A percentile compares a stretch with the other conserved stretches of the same genome.
phyloP scores from a whole-genome alignment of 2,329 filamentous ascomycete species.

The Penicillium sp. region DNA sequence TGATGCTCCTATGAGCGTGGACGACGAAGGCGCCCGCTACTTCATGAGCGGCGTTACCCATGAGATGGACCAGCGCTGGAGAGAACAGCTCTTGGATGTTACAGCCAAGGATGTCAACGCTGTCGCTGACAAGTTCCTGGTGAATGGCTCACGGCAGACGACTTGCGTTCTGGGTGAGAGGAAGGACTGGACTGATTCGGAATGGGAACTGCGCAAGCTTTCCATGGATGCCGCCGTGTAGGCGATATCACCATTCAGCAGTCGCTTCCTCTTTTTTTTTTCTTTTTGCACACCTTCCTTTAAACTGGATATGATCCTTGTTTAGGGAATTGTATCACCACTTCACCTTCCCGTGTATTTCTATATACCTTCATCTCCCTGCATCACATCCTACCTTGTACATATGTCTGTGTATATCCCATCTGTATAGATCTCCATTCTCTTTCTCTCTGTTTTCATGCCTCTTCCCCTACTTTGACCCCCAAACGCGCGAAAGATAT shows the following conservation, averaged over 20 bases:
- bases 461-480: background rate
- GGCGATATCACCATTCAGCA: background rate
- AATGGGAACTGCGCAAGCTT: constrained; percentile 78
- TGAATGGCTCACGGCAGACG: constrained; percentile 62
- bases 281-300: background rate
- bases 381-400: constrained; percentile 19
- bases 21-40: constrained; percentile 77
- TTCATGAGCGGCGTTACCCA: constrained; percentile 84
- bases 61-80: constrained; percentile 80
- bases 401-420: constrained; percentile 25
- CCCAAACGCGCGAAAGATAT: constrained; percentile 25
- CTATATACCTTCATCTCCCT: constrained; percentile 8
- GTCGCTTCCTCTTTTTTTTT: background rate
- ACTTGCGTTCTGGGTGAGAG: constrained; percentile 77
- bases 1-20: constrained; percentile 84
- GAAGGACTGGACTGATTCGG: constrained; percentile 67
- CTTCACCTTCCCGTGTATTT: constrained; percentile 16
- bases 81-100: constrained; percentile 84
- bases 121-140: constrained; percentile 77
- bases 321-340: constrained; percentile 2
- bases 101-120: constrained; percentile 73
- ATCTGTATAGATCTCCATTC: constrained; percentile 18
- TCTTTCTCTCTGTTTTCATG: constrained; percentile 3
- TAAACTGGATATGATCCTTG: background rate
- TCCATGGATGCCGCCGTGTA: constrained; percentile 49